phyloP scores from a whole-genome alignment of 192 early-diverging fungal species.

The Jimgerdemannia flammicorona region DNA sequence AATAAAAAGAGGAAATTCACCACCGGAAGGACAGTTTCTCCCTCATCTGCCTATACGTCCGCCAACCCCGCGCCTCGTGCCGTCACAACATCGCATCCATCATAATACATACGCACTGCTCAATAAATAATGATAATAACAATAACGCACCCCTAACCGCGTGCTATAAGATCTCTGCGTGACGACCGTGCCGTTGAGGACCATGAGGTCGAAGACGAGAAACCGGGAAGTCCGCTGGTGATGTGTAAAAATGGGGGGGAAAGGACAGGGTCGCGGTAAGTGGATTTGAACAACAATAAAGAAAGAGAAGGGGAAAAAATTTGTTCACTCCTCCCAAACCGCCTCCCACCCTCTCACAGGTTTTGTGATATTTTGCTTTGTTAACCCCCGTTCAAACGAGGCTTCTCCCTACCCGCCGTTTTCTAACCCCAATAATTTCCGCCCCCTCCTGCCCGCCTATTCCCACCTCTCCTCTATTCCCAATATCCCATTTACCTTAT shows the following conservation, averaged over 20 bases:
- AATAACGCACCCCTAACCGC: conserved; percentile 57
- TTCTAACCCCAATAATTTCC: background rate
- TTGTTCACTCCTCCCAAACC: too few relatives aligned
- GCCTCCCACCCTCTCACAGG: too few relatives aligned
- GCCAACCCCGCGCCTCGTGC: too few relatives aligned
- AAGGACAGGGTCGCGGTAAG: too few relatives aligned
- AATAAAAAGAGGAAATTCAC: background rate
- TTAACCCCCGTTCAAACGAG: background rate
- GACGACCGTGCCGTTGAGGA: conserved; percentile 52
- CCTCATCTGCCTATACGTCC: too few relatives aligned
- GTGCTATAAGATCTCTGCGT: conserved; percentile 57
- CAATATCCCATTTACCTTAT: conserved; percentile 31
- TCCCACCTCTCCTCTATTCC: background rate
- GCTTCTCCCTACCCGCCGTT: background rate
- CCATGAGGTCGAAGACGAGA: conserved; percentile 63
- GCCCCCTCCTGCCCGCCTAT: background rate
- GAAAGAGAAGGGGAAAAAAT: too few relatives aligned
- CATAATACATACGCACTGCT: too few relatives aligned
- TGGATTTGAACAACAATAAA: too few relatives aligned
- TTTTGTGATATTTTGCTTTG: background rate
- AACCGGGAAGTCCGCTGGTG: conserved; percentile 44
- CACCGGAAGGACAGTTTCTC: too few relatives aligned
- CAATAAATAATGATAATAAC: background rate
- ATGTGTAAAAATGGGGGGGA: background rate
- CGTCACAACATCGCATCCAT: too few relatives aligned